Base-by-base conservation (phyloP, 805 yeast species). In the Cyberlindnera xylosilytica region DNA sequence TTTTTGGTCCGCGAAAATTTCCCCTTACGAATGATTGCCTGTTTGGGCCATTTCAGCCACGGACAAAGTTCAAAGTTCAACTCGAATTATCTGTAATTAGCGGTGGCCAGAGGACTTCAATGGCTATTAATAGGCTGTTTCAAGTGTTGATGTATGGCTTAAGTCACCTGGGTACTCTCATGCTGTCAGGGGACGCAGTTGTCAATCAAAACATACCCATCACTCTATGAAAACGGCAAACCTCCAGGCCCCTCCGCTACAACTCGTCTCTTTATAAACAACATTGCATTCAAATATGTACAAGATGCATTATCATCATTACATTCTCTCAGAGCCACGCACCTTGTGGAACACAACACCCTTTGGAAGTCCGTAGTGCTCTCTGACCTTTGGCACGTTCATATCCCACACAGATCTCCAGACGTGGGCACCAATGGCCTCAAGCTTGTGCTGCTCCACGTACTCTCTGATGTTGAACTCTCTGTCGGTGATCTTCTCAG, bases 341-440 rank as follows among this genome's bases (percentile, higher is more conserved):
- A 54, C 59, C 45, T 49, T 54, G 47, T 79, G 77, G 69, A 77
- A 91, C 6, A 91, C 87, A 51, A 79, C 73, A 38, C 97, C 97
- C 46, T 68, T 62, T 16, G 81, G 83, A 47, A 91, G 70, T 4
- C 88, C 91, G 60, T 84, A 87, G 58, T 73, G 63, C 49, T 72
- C 76, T 63, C 98, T 80, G 20, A 90, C 82, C 4, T 60, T 61
- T 23, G 73, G 73, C 34, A 87, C 84, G 53, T 82, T 77, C 54
- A 86, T 68, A 64, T 93, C 98, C 79, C 83, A 91, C 32, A 65
- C 69, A 52, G 83, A 79, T 73, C 98, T 81, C 91, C 95, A 91
- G 35, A 87, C 73, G 61, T 88, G 95, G 2, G 95, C 97, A 20
- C 98, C 97, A 36, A 90, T 79, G 1, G 97, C 79, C n/a, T 69